Percentiles rank a stretch among this genome's conserved stretches.
Conservation (phyloP, 108 stramenopile species). For the Cyclostephanos tholiformis region DNA sequence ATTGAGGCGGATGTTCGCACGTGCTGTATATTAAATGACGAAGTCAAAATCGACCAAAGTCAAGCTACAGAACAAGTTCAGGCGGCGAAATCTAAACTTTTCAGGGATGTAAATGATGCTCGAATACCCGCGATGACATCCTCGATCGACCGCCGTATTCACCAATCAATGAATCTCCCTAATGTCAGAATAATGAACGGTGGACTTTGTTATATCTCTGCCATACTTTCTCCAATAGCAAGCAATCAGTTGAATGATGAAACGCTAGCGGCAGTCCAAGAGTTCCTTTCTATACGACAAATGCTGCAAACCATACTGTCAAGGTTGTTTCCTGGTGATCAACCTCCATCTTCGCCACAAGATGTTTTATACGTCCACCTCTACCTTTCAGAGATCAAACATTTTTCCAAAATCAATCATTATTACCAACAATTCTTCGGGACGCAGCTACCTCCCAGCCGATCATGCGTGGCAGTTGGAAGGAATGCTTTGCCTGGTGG, state of each 20-base stretch:
- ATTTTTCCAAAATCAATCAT: conserved; percentile 87
- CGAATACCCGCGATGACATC: conserved; percentile 1
- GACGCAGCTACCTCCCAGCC: conserved; percentile 71
- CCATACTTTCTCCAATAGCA: conserved; percentile 64
- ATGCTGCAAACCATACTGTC: conserved; percentile 40
- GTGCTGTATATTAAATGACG: neutral
- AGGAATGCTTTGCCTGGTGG: conserved; percentile 67
- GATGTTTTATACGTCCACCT: conserved; percentile 94
- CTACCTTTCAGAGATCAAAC: conserved; percentile 88
- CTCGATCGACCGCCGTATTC: neutral
- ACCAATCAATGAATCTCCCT: conserved; percentile 41
- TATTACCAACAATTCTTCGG: conserved; percentile 88
- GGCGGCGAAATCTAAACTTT: neutral
- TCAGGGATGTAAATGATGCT: neutral
- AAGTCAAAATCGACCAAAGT: neutral
- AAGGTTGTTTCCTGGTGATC: conserved; percentile 15
- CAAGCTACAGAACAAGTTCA: conserved; percentile 16
- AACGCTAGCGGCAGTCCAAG: conserved; percentile 59
- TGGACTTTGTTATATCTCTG: conserved; percentile 72
- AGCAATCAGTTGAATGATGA: conserved; percentile 50
- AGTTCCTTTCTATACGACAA: conserved; percentile 56
- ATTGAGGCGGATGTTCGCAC: conserved; percentile 17
- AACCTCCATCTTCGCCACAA: conserved; percentile 47
- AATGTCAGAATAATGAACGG: conserved; percentile 57
- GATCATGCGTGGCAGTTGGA: conserved; percentile 86